Percentiles rank a stretch among this genome's conserved stretches.
These are phyloP conservation scores for Aspergillus brasiliensis DNA, from an alignment of 2,329 filamentous ascomycete species.

Conservation along the genomic window DNA sequence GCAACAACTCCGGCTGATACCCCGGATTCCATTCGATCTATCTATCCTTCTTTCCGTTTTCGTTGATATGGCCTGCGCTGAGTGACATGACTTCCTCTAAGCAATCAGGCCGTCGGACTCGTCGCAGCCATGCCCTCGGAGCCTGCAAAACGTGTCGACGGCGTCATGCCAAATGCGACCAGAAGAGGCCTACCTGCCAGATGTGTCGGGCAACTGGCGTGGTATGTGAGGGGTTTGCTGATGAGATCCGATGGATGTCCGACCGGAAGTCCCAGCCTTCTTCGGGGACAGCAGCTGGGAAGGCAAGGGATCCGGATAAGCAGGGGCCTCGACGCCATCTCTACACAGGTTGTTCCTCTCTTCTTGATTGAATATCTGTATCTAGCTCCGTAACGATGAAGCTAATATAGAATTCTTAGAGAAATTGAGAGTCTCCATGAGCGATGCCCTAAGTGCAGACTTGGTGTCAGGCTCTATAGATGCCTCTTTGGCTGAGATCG, in stretches of 20 bases:
- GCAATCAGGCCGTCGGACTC: slow-evolving; percentile 14
- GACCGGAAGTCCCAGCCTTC: background rate
- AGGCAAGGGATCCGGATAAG: slow-evolving; percentile 12
- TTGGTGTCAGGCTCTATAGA: slow-evolving; percentile 35
- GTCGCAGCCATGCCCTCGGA: slow-evolving; percentile 35
- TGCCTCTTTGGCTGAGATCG: slow-evolving; percentile 35
- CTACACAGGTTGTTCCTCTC: slow-evolving; percentile 30
- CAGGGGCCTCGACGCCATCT: slow-evolving; percentile 32
- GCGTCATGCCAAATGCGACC: slow-evolving; percentile 42
- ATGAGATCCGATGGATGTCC: slow-evolving; percentile 35
- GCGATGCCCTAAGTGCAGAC: slow-evolving; percentile 26
- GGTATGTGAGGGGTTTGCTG: slow-evolving; percentile 34
- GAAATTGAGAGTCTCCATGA: slow-evolving; percentile 35
- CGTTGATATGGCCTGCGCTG: background rate
- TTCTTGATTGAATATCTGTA: background rate
- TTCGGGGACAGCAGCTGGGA: slow-evolving; percentile 7
- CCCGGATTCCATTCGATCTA: too few species aligned
- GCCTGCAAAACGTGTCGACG: slow-evolving; percentile 39
- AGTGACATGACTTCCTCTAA: background rate
- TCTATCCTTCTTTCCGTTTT: background rate
- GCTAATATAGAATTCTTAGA: slow-evolving; percentile 18
- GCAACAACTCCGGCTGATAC: background rate
- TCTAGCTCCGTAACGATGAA: background rate
- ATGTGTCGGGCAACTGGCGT: slow-evolving; percentile 33
- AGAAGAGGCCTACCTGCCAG: slow-evolving; percentile 34